Evolutionary conservation across 345 rosid species (phyloP).

Genomic region (Combretum micranthum): DNA sequence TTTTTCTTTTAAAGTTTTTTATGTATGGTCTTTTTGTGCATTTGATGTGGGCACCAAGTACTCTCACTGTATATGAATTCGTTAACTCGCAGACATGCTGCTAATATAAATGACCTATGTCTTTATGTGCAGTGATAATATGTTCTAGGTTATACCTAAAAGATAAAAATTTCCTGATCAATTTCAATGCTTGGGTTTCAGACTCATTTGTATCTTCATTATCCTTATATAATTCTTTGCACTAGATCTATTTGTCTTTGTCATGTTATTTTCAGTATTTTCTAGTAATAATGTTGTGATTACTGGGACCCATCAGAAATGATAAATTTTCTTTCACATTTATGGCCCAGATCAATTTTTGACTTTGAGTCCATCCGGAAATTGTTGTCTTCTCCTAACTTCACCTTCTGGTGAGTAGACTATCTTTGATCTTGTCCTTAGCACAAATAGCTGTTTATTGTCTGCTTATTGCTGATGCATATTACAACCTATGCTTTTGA

Average conservation of each 20-base stretch:
- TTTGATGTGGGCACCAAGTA: not conserved
- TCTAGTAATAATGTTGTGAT: too few relatives aligned
- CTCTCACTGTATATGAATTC: not conserved
- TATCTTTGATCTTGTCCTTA: constrained; percentile 2
- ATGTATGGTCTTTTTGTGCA: not conserved
- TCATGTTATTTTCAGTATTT: too few relatives aligned
- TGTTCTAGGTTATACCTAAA: too few relatives aligned
- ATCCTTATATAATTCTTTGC: too few relatives aligned
- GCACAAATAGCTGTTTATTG: constrained; percentile 1
- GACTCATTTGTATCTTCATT: too few relatives aligned
- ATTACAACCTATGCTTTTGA: constrained; percentile 13
- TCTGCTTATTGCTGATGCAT: not conserved
- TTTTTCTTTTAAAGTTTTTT: not conserved
- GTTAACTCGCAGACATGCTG: too few relatives aligned
- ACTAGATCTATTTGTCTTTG: too few relatives aligned
- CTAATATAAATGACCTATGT: too few relatives aligned
- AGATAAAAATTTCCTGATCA: too few relatives aligned
- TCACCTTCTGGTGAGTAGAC: constrained; percentile 73
- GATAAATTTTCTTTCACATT: not conserved
- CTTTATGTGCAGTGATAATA: too few relatives aligned
- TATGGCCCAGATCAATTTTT: constrained; percentile 74
- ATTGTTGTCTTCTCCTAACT: constrained; percentile 79
- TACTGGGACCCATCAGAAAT: too few relatives aligned
- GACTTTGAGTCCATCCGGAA: constrained; percentile 75
- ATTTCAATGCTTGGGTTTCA: too few relatives aligned